phyloP scores from a whole-genome alignment of 1,139 yeast genomes.

The Komagataea norvegica region DNA sequence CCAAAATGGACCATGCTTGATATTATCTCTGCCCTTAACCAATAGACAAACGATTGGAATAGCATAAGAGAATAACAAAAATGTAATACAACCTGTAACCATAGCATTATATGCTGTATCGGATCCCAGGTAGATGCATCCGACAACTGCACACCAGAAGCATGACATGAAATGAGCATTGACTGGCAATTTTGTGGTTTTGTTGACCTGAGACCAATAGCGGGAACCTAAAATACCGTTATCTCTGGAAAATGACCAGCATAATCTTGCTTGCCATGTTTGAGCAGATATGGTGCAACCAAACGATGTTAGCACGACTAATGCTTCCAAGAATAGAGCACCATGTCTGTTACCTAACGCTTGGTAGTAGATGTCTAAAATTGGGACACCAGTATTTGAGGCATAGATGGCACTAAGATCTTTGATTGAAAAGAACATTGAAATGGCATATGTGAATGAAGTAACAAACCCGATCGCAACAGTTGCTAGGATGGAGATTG shows the following conservation, averaged over 20 bases:
- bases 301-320: constrained; percentile 56
- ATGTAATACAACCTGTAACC: constrained; percentile 52
- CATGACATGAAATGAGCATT: constrained; percentile 52
- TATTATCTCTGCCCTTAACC: constrained; percentile 51
- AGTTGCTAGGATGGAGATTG: constrained; percentile 59
- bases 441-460: constrained; percentile 52
- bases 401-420: constrained; percentile 44
- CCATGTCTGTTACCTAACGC: constrained; percentile 51
- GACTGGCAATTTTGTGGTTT: constrained; percentile 44
- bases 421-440: constrained; percentile 58
- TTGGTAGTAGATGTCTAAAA: constrained; percentile 57
- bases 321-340: constrained; percentile 53
- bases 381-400: constrained; percentile 56
- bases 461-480: constrained; percentile 63
- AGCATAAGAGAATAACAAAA: constrained; percentile 44
- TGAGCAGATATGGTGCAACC: constrained; percentile 71
- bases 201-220: constrained; percentile 43
- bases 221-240: constrained; percentile 47
- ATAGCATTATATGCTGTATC: constrained; percentile 52
- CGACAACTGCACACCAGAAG: constrained; percentile 42
- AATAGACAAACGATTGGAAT: constrained; percentile 51
- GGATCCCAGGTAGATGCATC: constrained; percentile 49
- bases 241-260: constrained; percentile 79
- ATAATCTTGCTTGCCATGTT: constrained; percentile 71
- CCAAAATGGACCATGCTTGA: constrained; percentile 70